These are phyloP conservation scores for Teratosphaeria nubilosa DNA, from an alignment of 2,329 filamentous ascomycete genomes.

Conservation along the genomic window DNA sequence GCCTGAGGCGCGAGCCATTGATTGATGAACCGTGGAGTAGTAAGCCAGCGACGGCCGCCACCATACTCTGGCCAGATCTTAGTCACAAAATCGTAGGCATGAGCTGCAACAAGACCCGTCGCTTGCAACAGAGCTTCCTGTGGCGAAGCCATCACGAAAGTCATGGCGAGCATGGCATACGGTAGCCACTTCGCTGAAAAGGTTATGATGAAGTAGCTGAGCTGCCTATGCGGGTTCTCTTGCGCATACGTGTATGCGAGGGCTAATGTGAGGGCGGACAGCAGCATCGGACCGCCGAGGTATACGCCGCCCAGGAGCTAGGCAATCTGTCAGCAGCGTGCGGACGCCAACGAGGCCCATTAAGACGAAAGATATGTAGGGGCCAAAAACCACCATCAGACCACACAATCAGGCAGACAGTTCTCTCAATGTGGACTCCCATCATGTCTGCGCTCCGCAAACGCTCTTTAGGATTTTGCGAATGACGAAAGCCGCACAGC, in stretches of 20 bases:
- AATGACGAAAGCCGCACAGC: constrained; percentile 40
- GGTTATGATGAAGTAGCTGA: constrained; percentile 70
- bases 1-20: constrained; percentile 48
- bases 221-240: constrained; percentile 67
- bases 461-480: constrained; percentile 36
- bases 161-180: constrained; percentile 65
- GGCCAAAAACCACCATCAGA: constrained; percentile 49
- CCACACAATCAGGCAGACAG: constrained; percentile 45
- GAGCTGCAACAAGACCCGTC: constrained; percentile 76
- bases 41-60: constrained; percentile 65
- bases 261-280: constrained; percentile 59
- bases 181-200: constrained; percentile 77
- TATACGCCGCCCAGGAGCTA: constrained; percentile 33
- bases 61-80: constrained; percentile 83
- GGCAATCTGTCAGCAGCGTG: constrained; percentile 6
- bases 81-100: constrained; percentile 82
- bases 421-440: constrained; percentile 44
- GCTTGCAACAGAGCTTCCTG: constrained; percentile 51
- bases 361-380: constrained; percentile 44
- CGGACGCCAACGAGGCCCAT: neutral
- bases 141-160: constrained; percentile 57
- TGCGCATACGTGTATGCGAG: constrained; percentile 77
- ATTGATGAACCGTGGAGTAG: constrained; percentile 63
- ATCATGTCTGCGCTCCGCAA: constrained; percentile 41
- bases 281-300: constrained; percentile 43